phyloP scores from a whole-genome alignment of 108 stramenopile genomes.

The Aurantiochytrium sp. region DNA sequence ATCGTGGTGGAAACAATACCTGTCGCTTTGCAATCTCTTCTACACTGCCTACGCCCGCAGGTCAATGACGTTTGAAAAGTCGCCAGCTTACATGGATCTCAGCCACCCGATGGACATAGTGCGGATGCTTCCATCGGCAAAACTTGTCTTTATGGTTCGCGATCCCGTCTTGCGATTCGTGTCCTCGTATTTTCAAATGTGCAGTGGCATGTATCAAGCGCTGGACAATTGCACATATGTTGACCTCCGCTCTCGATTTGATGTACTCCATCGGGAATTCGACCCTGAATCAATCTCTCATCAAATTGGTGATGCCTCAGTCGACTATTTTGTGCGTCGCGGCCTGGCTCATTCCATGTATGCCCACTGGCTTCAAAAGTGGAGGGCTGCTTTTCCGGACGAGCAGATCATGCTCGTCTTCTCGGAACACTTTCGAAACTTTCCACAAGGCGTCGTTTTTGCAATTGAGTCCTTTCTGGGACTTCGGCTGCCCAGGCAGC shows the following conservation, averaged over 20 bases:
- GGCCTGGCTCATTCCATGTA: neutral
- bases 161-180: neutral
- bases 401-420: neutral
- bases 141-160: neutral
- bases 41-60: neutral
- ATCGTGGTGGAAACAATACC: neutral
- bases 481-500: neutral
- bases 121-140: neutral
- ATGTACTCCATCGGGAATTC: neutral
- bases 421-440: neutral
- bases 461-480: neutral
- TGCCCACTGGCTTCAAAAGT: neutral
- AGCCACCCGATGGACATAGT: neutral
- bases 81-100: constrained; percentile 3
- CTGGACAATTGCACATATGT: neutral
- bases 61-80: neutral
- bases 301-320: neutral
- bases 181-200: neutral
- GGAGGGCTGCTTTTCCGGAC: neutral
- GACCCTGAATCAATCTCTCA: neutral
- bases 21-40: neutral
- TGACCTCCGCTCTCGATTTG: neutral
- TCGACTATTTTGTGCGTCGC: neutral
- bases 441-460: neutral
- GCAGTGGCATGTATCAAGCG: neutral